phyloP scores from a whole-genome alignment of 441 rosid species.

The Codiaeum variegatum region DNA sequence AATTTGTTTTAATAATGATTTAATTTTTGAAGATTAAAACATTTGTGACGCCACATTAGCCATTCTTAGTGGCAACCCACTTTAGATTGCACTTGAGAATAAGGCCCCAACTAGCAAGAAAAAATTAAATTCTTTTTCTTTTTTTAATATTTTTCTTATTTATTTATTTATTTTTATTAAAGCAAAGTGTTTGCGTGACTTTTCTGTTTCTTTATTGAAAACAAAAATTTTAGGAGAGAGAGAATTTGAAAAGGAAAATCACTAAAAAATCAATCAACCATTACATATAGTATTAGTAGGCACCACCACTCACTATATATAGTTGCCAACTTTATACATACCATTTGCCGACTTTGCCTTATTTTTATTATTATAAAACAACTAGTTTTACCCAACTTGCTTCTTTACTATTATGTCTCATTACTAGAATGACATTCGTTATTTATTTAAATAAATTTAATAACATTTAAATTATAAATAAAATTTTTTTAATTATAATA shows the following conservation, averaged over 20 bases:
- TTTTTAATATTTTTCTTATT: too few species aligned
- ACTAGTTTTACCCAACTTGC: too few species aligned
- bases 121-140: background rate
- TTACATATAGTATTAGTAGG: background rate
- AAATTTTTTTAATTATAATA: too few species aligned
- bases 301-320: slow-evolving; percentile 22
- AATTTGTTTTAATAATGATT: background rate
- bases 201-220: slow-evolving; percentile 26
- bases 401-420: too few species aligned
- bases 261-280: slow-evolving; percentile 36
- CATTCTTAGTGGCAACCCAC: slow-evolving; percentile 70
- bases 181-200: slow-evolving; percentile 44
- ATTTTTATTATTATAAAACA: too few species aligned
- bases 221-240: background rate
- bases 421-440: too few species aligned
- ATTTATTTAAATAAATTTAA: too few species aligned
- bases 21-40: slow-evolving; percentile 6
- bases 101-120: slow-evolving; percentile 29
- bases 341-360: too few species aligned
- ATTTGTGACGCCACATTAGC: slow-evolving; percentile 27
- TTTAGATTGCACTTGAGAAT: slow-evolving; percentile 54
- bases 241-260: slow-evolving; percentile 34
- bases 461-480: too few species aligned
- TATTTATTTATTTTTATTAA: background rate
- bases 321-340: slow-evolving; percentile 24